Conservation (phyloP, 495 filamentous ascomycete species). For the Podospora didyma region DNA sequence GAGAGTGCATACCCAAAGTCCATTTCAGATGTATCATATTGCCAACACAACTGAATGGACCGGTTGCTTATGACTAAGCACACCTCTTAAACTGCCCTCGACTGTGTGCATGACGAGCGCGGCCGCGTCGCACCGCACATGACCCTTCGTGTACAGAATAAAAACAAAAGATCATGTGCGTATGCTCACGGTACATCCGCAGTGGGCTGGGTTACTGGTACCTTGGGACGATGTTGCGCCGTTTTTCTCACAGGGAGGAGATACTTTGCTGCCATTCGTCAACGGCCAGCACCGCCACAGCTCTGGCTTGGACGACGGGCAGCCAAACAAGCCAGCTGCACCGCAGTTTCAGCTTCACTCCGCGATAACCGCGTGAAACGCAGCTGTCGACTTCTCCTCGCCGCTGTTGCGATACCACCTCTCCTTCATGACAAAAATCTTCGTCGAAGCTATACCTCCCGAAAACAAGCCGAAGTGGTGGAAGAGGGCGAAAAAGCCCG, state of each 20-base stretch:
- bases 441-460: background rate
- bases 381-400: background rate
- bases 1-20: background rate
- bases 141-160: too few species aligned
- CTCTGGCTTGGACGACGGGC: background rate
- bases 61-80: too few species aligned
- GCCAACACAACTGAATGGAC: constrained; percentile 4
- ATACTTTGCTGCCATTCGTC: background rate
- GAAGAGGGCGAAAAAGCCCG: background rate
- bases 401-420: background rate
- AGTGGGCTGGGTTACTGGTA: too few species aligned
- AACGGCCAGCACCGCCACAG: background rate
- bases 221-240: too few species aligned
- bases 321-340: background rate
- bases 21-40: constrained; percentile 9
- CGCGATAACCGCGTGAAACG: background rate
- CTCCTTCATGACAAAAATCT: background rate
- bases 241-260: too few species aligned
- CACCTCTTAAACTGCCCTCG: too few species aligned
- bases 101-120: too few species aligned
- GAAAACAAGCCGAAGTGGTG: background rate
- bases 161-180: too few species aligned
- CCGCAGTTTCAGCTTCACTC: background rate
- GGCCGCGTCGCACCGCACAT: too few species aligned
- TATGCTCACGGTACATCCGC: too few species aligned